Evolutionary conservation across 306 rosid species (phyloP).

Genomic region (Vicia sativa): DNA sequence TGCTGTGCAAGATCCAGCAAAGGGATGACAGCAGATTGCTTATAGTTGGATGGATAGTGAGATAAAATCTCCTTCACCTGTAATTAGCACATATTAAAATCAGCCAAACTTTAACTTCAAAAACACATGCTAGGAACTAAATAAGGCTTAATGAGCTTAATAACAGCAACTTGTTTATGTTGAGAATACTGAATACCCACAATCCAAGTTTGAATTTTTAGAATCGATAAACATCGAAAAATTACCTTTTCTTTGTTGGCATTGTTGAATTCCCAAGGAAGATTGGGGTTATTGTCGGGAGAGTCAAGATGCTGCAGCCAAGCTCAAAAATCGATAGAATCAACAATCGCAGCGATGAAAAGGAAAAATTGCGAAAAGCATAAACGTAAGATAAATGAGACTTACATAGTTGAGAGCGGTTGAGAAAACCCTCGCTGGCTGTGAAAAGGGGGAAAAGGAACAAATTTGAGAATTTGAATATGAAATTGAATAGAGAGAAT

Average conservation of each 20-base stretch:
- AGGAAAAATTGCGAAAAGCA: background rate
- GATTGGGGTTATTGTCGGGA: slow-evolving; percentile 80
- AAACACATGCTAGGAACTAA: background rate
- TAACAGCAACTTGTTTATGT: background rate
- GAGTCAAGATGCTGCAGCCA: slow-evolving; percentile 73
- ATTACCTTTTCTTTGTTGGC: slow-evolving; percentile 68
- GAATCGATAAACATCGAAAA: background rate
- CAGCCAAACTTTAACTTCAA: background rate
- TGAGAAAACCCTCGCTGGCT: slow-evolving; percentile 82
- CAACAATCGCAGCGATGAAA: slow-evolving; percentile 1
- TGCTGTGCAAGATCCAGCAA: slow-evolving; percentile 98
- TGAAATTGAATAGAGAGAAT: slow-evolving; percentile 25
- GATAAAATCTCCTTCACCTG: slow-evolving; percentile 87
- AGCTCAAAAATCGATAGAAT: slow-evolving; percentile 31
- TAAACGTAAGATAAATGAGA: background rate
- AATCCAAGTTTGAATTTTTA: slow-evolving; percentile 12
- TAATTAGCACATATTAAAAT: slow-evolving; percentile 29
- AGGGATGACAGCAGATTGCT: slow-evolving; percentile 98
- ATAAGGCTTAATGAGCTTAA: slow-evolving; percentile 7
- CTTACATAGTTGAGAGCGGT: slow-evolving; percentile 95
- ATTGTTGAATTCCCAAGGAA: slow-evolving; percentile 77
- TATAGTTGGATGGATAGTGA: slow-evolving; percentile 97
- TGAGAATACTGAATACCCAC: background rate
- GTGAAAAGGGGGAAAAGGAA: slow-evolving; percentile 2
- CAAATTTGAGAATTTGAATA: background rate